phyloP scores from a whole-genome alignment of 2,329 filamentous ascomycete species.

The Domatiomyces globalis region DNA sequence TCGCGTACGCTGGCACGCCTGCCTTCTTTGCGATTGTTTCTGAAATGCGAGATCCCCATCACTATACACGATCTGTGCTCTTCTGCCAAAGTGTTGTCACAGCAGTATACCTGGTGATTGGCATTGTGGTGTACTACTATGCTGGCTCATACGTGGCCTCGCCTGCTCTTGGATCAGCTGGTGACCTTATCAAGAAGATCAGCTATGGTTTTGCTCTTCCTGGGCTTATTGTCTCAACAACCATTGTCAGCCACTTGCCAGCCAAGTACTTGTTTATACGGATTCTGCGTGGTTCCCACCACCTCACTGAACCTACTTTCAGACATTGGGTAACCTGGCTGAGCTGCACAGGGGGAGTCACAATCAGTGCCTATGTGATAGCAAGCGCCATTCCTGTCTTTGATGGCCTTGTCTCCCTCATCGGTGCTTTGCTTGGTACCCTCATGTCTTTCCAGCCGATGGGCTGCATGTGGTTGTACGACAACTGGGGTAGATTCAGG shows the following conservation, averaged over 20 bases:
- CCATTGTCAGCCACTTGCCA: slow-evolving; percentile 26
- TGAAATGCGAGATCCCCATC: slow-evolving; percentile 26
- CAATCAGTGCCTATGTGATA: slow-evolving; percentile 35
- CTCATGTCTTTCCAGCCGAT: slow-evolving; percentile 37
- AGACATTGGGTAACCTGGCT: slow-evolving; percentile 42
- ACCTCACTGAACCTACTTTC: slow-evolving; percentile 38
- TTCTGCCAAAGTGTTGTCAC: slow-evolving; percentile 23
- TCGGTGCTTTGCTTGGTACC: slow-evolving; percentile 26
- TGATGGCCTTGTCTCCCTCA: slow-evolving; percentile 4
- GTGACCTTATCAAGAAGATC: slow-evolving; percentile 30
- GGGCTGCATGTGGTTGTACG: slow-evolving; percentile 39
- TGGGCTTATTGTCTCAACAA: slow-evolving; percentile 17
- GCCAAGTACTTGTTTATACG: slow-evolving; percentile 45
- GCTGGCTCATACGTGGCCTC: slow-evolving; percentile 35
- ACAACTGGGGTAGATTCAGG: slow-evolving; percentile 29
- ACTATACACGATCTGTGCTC: slow-evolving; percentile 24
- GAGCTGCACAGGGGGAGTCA: slow-evolving; percentile 30
- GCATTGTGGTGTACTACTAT: slow-evolving; percentile 33
- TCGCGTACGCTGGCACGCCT: slow-evolving; percentile 21
- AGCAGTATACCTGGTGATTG: slow-evolving; percentile 27
- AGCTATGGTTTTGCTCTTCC: slow-evolving; percentile 30
- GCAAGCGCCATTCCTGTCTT: slow-evolving; percentile 36
- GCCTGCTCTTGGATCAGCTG: slow-evolving; percentile 35
- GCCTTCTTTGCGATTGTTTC: slow-evolving; percentile 26
- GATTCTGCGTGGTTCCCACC: slow-evolving; percentile 36